Conservation (phyloP, 2,329 filamentous ascomycete genomes). For the Pyricularia sp. region DNA sequence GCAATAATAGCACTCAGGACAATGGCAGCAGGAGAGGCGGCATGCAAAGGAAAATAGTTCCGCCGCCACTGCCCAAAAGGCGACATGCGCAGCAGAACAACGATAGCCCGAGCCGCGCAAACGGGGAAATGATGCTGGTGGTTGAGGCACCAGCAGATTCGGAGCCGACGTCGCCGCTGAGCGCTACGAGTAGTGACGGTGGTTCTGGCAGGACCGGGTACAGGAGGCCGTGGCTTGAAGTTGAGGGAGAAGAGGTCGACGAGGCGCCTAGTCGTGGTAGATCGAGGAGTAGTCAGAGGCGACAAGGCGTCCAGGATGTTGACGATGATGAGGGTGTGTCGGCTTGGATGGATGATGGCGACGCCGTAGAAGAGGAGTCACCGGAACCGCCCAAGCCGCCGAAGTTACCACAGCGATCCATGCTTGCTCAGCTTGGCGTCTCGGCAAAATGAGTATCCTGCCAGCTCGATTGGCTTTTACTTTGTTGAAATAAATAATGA, state of each 20-base stretch:
- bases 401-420: not conserved
- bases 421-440: not conserved
- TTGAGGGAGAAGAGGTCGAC: conserved; percentile 13
- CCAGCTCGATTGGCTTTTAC: not conserved
- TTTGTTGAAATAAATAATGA: not conserved
- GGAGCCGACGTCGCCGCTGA: conserved; percentile 38
- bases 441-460: not conserved
- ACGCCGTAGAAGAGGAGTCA: not conserved
- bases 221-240: conserved; percentile 21
- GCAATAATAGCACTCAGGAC: not conserved
- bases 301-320: not conserved
- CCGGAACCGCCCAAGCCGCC: not conserved
- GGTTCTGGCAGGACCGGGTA: conserved; percentile 10
- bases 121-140: conserved; percentile 43
- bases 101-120: conserved; percentile 16
- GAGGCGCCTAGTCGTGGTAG: not conserved
- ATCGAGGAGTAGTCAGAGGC: not conserved
- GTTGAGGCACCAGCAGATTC: conserved; percentile 54
- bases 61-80: conserved; percentile 37
- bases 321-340: conserved; percentile 4
- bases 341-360: conserved; percentile 6
- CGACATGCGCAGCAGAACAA: conserved; percentile 21
- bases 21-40: not conserved
- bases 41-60: conserved; percentile 47
- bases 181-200: conserved; percentile 15